Conservation (phyloP, 495 filamentous ascomycete genomes). For the Penicillium fimorum region DNA sequence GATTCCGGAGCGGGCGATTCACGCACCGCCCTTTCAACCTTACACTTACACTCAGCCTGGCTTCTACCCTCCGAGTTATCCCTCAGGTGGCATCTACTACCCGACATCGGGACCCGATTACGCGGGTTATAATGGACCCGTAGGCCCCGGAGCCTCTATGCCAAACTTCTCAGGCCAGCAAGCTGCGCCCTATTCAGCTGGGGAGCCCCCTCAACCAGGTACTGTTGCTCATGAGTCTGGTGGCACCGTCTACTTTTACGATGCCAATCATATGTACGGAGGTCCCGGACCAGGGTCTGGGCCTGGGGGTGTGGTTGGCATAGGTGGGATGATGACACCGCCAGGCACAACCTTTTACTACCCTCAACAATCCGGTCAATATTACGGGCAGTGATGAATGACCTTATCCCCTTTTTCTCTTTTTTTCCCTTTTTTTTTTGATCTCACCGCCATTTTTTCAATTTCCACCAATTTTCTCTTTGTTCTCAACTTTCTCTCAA, state of each 20-base stretch:
- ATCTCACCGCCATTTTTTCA: slow-evolving; percentile 7
- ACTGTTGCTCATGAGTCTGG: slow-evolving; percentile 89
- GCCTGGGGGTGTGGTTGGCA: slow-evolving; percentile 60
- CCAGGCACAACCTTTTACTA: slow-evolving; percentile 76
- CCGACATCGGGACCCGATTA: slow-evolving; percentile 42
- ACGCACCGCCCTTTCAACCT: slow-evolving; percentile 90
- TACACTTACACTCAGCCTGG: slow-evolving; percentile 58
- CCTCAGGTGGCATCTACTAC: slow-evolving; percentile 55
- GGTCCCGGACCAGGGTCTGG: slow-evolving; percentile 49
- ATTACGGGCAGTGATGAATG: slow-evolving; percentile 61
- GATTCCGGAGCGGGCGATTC: slow-evolving; percentile 90
- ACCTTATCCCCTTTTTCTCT: slow-evolving; percentile 8
- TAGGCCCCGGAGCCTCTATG: slow-evolving; percentile 52
- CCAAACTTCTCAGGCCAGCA: slow-evolving; percentile 55
- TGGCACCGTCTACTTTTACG: slow-evolving; percentile 94
- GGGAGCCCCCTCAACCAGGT: slow-evolving; percentile 54
- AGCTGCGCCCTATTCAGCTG: slow-evolving; percentile 40
- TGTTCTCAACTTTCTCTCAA: slow-evolving; percentile 13
- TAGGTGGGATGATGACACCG: slow-evolving; percentile 77
- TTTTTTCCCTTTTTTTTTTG: slow-evolving; percentile 12
- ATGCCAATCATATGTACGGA: slow-evolving; percentile 64
- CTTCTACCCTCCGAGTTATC: slow-evolving; percentile 62
- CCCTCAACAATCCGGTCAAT: slow-evolving; percentile 51
- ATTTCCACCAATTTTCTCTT: slow-evolving; percentile 11
- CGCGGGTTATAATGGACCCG: slow-evolving; percentile 41